Conservation (phyloP, 176 grass and related monocot species). For the Eragrostis curvula region DNA sequence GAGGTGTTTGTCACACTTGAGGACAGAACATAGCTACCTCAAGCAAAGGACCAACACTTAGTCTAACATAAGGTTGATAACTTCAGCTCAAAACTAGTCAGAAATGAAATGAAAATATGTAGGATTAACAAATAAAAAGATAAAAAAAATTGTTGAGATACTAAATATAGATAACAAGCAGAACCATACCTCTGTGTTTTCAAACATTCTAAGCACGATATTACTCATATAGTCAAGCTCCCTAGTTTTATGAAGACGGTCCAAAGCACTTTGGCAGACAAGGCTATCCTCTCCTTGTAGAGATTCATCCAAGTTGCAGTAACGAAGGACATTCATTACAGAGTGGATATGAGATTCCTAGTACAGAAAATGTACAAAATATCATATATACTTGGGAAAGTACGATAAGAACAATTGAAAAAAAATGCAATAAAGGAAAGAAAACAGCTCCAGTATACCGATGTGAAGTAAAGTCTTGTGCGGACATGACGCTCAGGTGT, state of each 20-base stretch:
- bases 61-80: slow-evolving; percentile 21
- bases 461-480: slow-evolving; percentile 99
- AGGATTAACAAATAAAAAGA: slow-evolving; percentile 8
- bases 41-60: slow-evolving; percentile 23
- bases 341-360: slow-evolving; percentile 99
- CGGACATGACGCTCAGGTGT: slow-evolving; percentile 98
- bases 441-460: slow-evolving; percentile 50
- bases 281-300: slow-evolving; percentile 94
- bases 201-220: slow-evolving; percentile 96
- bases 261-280: slow-evolving; percentile 82
- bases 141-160: background rate
- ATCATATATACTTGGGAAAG: slow-evolving; percentile 32
- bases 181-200: slow-evolving; percentile 87
- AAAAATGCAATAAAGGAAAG: slow-evolving; percentile 25
- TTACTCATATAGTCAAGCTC: slow-evolving; percentile 99
- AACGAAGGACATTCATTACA: slow-evolving; percentile 96
- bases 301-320: slow-evolving; percentile 94
- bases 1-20: slow-evolving; percentile 1
- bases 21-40: slow-evolving; percentile 4
- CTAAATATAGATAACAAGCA: slow-evolving; percentile 23
- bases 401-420: slow-evolving; percentile 37
- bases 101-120: slow-evolving; percentile 31
- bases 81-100: slow-evolving; percentile 8
- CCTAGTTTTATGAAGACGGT: slow-evolving; percentile 82
- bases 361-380: slow-evolving; percentile 30